Conservation (phyloP, 192 early-diverging fungal species). For the Mortierella hygrophila region DNA sequence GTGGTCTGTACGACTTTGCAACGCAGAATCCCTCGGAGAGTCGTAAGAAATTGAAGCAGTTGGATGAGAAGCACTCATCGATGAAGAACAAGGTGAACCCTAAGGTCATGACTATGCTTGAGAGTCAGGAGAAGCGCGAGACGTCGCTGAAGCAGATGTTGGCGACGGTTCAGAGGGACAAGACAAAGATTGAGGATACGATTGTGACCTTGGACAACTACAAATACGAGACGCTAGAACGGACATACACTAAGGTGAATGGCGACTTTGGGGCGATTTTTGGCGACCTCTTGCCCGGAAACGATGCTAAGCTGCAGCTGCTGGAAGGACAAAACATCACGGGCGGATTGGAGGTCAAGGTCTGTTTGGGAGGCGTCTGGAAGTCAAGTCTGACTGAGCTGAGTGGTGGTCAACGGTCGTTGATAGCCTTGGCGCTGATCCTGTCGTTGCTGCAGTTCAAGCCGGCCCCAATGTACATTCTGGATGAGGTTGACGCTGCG, state of each 20-base stretch:
- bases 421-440: conserved; percentile 97
- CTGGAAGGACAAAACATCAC: conserved; percentile 85
- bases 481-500: conserved; percentile 99
- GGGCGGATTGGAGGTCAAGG: conserved; percentile 93
- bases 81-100: conserved; percentile 91
- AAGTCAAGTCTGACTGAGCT: conserved; percentile 96
- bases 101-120: conserved; percentile 96
- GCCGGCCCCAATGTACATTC: conserved; percentile 99
- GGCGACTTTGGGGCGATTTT: conserved; percentile 97
- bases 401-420: conserved; percentile 96
- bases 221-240: conserved; percentile 89
- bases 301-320: conserved; percentile 88
- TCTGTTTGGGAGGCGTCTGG: conserved; percentile 96
- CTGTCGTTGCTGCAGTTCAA: conserved; percentile 97
- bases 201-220: conserved; percentile 89
- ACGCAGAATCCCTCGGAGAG: conserved; percentile 80
- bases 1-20: conserved; percentile 88
- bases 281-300: conserved; percentile 93
- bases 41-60: conserved; percentile 79
- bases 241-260: conserved; percentile 94
- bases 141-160: conserved; percentile 86
- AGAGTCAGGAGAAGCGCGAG: conserved; percentile 95
- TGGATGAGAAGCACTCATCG: conserved; percentile 81
- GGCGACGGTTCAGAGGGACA: conserved; percentile 90
- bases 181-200: conserved; percentile 96